Percentiles rank a stretch among this genome's conserved stretches.
Evolutionary conservation across 768 basidiomycete genomes (phyloP).

Genomic region (Dioszegia aurantiaca): DNA sequence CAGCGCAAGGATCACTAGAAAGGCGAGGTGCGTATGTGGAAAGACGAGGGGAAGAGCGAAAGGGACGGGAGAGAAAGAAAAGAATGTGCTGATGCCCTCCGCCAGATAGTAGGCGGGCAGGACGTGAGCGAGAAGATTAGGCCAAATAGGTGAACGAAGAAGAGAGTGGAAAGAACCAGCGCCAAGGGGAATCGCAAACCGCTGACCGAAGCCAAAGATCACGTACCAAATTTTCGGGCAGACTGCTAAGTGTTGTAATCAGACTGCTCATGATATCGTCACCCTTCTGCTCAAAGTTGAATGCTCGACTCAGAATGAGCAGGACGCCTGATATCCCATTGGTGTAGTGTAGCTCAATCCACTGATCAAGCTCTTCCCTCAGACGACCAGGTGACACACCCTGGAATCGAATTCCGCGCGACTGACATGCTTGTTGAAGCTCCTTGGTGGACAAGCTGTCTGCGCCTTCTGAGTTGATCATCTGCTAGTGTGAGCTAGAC

Average conservation of each 20-base stretch:
- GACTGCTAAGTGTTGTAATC: slow-evolving; percentile 82
- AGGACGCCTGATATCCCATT: slow-evolving; percentile 88
- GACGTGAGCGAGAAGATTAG: too few species aligned
- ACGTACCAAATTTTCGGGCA: slow-evolving; percentile 90
- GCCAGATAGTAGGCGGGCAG: too few species aligned
- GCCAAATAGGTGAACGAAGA: too few species aligned
- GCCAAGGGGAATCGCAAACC: too few species aligned
- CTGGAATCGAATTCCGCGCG: slow-evolving; percentile 84
- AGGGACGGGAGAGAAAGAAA: not conserved
- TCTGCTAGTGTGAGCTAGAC: slow-evolving; percentile 53
- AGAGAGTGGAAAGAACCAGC: too few species aligned
- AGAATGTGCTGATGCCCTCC: too few species aligned
- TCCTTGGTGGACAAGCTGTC: slow-evolving; percentile 87
- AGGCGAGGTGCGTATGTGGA: not conserved
- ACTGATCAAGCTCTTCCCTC: slow-evolving; percentile 82
- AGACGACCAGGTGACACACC: slow-evolving; percentile 83
- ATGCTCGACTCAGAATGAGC: slow-evolving; percentile 88
- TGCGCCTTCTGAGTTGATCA: slow-evolving; percentile 83
- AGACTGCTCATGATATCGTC: slow-evolving; percentile 78
- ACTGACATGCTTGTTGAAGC: slow-evolving; percentile 87
- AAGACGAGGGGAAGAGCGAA: too few species aligned
- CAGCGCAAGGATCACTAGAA: slow-evolving; percentile 12
- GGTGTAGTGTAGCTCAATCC: slow-evolving; percentile 90
- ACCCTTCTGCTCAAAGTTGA: slow-evolving; percentile 83
- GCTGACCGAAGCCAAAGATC: too few species aligned